Percentiles rank a stretch among this genome's conserved stretches.
phyloP scores from a whole-genome alignment of 192 early-diverging fungal species.

The Diversispora epigaea region DNA sequence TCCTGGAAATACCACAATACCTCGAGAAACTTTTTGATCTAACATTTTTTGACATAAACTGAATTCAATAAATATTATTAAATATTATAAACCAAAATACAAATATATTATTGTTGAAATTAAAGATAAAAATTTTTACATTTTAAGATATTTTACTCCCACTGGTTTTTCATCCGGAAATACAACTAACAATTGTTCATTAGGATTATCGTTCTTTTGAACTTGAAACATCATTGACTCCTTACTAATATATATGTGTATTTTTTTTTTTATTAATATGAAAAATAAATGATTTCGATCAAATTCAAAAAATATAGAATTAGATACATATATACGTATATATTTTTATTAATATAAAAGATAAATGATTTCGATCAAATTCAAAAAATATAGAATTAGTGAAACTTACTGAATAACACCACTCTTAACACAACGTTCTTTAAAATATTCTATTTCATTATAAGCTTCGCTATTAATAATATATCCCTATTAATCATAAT shows the following conservation, averaged over 20 bases:
- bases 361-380: background rate
- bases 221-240: conserved; percentile 81
- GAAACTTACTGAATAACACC: conserved; percentile 75
- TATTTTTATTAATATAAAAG: background rate
- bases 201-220: conserved; percentile 74
- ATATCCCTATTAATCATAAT: conserved; percentile 63
- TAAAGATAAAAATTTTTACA: conserved; percentile 51
- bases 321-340: too few species aligned
- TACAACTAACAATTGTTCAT: conserved; percentile 85
- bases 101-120: conserved; percentile 13
- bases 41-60: conserved; percentile 79
- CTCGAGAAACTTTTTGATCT: conserved; percentile 74
- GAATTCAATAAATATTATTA: conserved; percentile 28
- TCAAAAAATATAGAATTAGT: background rate
- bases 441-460: conserved; percentile 80
- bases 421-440: conserved; percentile 58
- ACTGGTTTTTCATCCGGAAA: conserved; percentile 89
- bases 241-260: conserved; percentile 47
- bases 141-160: conserved; percentile 86
- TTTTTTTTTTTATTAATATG: background rate
- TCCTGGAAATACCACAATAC: conserved; percentile 86
- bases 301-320: background rate
- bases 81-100: background rate
- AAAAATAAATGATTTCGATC: conserved; percentile 5
- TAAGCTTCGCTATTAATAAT: conserved; percentile 78